Conservation (phyloP, 1,284 basidiomycete species). For the Porodaedalea pini region DNA sequence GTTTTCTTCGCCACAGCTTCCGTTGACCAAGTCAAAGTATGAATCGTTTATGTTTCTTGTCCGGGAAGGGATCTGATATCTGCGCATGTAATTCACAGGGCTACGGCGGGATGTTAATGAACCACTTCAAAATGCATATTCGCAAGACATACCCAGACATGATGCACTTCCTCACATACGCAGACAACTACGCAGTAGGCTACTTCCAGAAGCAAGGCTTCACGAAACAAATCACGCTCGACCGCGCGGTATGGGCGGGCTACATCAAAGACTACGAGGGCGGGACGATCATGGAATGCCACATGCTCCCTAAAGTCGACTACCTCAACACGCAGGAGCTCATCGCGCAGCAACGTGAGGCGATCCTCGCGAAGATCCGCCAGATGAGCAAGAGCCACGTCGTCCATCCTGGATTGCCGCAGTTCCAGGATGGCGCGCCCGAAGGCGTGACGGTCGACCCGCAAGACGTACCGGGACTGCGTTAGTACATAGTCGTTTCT, state of each 20-base stretch:
- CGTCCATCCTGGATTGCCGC: slow-evolving; percentile 77
- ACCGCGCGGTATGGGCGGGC: slow-evolving; percentile 92
- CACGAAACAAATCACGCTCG: slow-evolving; percentile 93
- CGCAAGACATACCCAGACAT: slow-evolving; percentile 76
- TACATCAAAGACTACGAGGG: slow-evolving; percentile 99
- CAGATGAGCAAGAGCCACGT: slow-evolving; percentile 86
- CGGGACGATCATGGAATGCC: slow-evolving; percentile 99
- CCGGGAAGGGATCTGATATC: not conserved
- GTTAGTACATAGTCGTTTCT: slow-evolving; percentile 42
- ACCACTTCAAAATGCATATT: slow-evolving; percentile 96
- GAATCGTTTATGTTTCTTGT: slow-evolving; percentile 21
- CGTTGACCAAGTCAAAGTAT: slow-evolving; percentile 94
- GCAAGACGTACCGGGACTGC: slow-evolving; percentile 80
- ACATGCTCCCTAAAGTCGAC: slow-evolving; percentile 87
- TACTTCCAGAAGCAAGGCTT: slow-evolving; percentile 99
- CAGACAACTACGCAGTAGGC: slow-evolving; percentile 98
- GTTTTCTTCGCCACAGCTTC: slow-evolving; percentile 98
- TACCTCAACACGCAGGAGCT: slow-evolving; percentile 84
- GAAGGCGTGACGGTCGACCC: slow-evolving; percentile 55
- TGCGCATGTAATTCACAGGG: slow-evolving; percentile 52
- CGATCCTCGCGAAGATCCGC: slow-evolving; percentile 86
- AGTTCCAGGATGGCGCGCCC: slow-evolving; percentile 63
- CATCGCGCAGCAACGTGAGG: slow-evolving; percentile 82
- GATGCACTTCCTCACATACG: slow-evolving; percentile 96
- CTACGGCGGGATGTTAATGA: slow-evolving; percentile 98